These are phyloP conservation scores for Schizosaccharomyces versatilis DNA, from an alignment of 1,139 yeast genomes.

Conservation along the genomic window DNA sequence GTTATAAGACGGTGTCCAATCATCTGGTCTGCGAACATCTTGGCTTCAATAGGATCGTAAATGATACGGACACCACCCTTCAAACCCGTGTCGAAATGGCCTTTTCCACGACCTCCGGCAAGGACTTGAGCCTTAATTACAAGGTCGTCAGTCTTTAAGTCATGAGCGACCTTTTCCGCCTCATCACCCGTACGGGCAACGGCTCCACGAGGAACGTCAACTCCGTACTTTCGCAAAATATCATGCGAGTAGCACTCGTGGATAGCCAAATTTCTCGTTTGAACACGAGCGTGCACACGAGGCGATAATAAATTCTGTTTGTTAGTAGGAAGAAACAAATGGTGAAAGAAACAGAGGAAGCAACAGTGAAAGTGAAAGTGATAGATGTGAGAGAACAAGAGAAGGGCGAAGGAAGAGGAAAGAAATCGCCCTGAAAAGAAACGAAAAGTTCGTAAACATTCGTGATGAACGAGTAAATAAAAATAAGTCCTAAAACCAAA, in stretches of 20 bases:
- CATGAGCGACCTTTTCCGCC: slow-evolving; percentile 60
- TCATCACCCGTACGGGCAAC: slow-evolving; percentile 82
- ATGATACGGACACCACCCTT: slow-evolving; percentile 93
- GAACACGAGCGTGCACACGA: slow-evolving; percentile 5
- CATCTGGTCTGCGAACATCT: slow-evolving; percentile 72
- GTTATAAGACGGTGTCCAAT: slow-evolving; percentile 81
- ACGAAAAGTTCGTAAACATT: no score
- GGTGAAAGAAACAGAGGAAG: no score
- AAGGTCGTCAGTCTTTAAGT: slow-evolving; percentile 36
- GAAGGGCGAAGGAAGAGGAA: not conserved
- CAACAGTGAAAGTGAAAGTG: not conserved
- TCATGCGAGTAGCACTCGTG: slow-evolving; percentile 95
- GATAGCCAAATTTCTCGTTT: slow-evolving; percentile 48
- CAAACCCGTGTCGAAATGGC: slow-evolving; percentile 85
- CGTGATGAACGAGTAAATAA: no score
- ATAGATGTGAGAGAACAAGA: not conserved
- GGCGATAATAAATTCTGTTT: no score
- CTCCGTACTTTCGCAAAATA: slow-evolving; percentile 54
- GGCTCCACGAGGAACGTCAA: slow-evolving; percentile 76
- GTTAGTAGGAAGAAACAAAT: no score
- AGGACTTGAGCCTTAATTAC: slow-evolving; percentile 96
- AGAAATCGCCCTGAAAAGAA: no score
- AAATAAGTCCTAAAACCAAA: no score
- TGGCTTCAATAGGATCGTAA: slow-evolving; percentile 67
- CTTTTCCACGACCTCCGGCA: slow-evolving; percentile 99